These are phyloP conservation scores for Leishmania mexicana DNA, from an alignment of 208 protist genomes.

Conservation along the genomic window DNA sequence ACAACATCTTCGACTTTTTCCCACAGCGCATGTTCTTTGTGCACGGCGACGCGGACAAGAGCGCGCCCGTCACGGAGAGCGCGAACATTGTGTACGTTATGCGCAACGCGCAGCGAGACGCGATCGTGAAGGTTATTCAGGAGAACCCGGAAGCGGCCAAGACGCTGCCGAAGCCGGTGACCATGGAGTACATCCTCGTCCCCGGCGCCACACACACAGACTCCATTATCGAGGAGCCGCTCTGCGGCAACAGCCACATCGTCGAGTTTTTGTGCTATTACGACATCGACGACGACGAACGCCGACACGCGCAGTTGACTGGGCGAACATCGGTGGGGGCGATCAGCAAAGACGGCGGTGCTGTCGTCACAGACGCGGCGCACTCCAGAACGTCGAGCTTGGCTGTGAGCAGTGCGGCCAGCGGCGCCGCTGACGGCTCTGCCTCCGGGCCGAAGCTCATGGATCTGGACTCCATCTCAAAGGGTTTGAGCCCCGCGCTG, in stretches of 20 bases:
- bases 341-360: background rate
- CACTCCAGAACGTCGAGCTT: constrained; percentile 29
- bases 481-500: constrained; percentile 9
- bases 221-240: constrained; percentile 81
- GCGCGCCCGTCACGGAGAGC: constrained; percentile 77
- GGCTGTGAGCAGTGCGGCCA: background rate
- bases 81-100: constrained; percentile 72
- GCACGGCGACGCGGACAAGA: constrained; percentile 83
- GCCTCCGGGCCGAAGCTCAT: constrained; percentile 15
- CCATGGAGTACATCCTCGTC: constrained; percentile 73
- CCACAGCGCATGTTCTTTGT: constrained; percentile 81
- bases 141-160: constrained; percentile 26
- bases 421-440: background rate
- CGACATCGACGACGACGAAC: constrained; percentile 35
- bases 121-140: constrained; percentile 34
- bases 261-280: constrained; percentile 81
- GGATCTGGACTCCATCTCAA: constrained; percentile 15
- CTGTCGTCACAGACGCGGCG: background rate
- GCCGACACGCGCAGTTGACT: constrained; percentile 29
- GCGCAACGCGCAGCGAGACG: constrained; percentile 62
- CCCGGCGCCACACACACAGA: constrained; percentile 79
- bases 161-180: constrained; percentile 37
- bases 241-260: constrained; percentile 63
- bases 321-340: background rate
- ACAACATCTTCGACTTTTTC: constrained; percentile 85